phyloP scores from a whole-genome alignment of 164 flowering plant species.

The Taxillus chinensis region DNA sequence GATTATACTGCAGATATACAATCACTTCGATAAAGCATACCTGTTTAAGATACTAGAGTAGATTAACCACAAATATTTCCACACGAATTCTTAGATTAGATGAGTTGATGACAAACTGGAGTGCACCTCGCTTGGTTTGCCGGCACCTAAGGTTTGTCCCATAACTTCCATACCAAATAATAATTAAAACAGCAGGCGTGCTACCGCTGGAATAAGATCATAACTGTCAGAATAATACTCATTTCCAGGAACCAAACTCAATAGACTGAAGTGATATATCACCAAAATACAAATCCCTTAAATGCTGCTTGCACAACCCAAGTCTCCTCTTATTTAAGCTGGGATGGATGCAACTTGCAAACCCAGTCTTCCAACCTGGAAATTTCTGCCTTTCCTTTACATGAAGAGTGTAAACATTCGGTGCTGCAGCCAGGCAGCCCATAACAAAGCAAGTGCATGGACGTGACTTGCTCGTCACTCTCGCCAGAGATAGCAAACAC shows the following conservation, averaged over 20 bases:
- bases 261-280: slow-evolving; percentile 72
- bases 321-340: slow-evolving; percentile 63
- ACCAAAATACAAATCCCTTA: slow-evolving; percentile 74
- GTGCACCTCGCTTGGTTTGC: too few relatives aligned
- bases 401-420: slow-evolving; percentile 62
- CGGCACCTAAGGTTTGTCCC: too few relatives aligned
- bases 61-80: too few relatives aligned
- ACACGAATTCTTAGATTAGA: too few relatives aligned
- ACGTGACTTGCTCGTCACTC: slow-evolving; percentile 47
- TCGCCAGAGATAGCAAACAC: slow-evolving; percentile 64
- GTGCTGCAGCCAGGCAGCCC: slow-evolving; percentile 59
- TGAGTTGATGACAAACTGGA: too few relatives aligned
- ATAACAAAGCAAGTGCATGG: slow-evolving; percentile 64
- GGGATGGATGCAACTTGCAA: slow-evolving; percentile 65
- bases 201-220: not conserved
- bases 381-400: slow-evolving; percentile 77
- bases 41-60: too few relatives aligned
- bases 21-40: too few relatives aligned
- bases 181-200: not conserved
- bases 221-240: slow-evolving; percentile 5
- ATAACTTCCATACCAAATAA: not conserved
- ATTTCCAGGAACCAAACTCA: slow-evolving; percentile 64
- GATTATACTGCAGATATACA: too few relatives aligned
- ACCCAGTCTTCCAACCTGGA: slow-evolving; percentile 90
- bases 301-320: slow-evolving; percentile 67